Conservation (phyloP, 306 rosid genomes). For the Luffa aegyptiaca region DNA sequence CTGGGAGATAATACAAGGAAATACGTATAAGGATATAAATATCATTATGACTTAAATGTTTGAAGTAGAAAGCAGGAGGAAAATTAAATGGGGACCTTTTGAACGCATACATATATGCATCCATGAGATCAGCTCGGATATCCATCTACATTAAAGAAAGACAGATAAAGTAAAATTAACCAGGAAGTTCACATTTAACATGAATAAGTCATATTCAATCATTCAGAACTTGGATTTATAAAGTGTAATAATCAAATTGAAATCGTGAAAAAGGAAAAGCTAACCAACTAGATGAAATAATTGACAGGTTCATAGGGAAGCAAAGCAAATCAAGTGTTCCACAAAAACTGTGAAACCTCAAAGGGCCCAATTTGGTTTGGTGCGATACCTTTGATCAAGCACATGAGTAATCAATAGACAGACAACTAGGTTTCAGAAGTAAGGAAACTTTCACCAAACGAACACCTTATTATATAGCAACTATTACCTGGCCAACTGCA, state of each 20-base stretch:
- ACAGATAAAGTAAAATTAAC: slow-evolving; percentile 1
- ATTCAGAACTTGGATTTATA: background rate
- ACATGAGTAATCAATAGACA: background rate
- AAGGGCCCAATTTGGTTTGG: background rate
- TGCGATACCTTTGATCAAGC: background rate
- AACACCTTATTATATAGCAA: background rate
- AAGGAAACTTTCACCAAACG: background rate
- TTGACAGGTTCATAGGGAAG: background rate
- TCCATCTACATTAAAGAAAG: slow-evolving; percentile 57
- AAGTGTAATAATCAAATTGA: background rate
- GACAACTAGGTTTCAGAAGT: background rate
- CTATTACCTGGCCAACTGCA: slow-evolving; percentile 74
- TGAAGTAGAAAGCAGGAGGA: slow-evolving; percentile 4
- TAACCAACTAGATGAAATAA: background rate
- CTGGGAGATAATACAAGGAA: slow-evolving; percentile 31
- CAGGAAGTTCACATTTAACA: slow-evolving; percentile 1
- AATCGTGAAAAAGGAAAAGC: background rate
- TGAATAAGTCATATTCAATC: background rate
- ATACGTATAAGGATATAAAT: slow-evolving; percentile 12
- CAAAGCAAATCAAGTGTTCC: background rate
- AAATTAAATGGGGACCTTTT: slow-evolving; percentile 47
- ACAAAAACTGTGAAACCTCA: background rate
- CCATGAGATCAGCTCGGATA: slow-evolving; percentile 93
- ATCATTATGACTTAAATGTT: slow-evolving; percentile 6
- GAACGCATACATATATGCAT: slow-evolving; percentile 89